Evolutionary conservation across 768 basidiomycete genomes (phyloP).

Genomic region (Psilocybe cyanescens): DNA sequence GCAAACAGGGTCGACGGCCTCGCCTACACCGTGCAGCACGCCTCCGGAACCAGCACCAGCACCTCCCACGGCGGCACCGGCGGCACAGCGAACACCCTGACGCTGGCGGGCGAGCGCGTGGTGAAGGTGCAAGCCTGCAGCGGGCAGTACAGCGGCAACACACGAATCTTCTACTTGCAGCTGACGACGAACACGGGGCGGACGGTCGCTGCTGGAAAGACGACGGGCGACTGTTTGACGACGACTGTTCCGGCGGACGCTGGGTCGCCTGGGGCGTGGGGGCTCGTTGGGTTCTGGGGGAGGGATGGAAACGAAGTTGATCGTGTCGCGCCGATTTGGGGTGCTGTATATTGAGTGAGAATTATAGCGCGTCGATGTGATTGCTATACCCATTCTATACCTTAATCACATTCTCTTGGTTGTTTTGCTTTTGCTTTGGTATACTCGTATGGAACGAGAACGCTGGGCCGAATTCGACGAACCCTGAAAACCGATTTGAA

Average conservation of each 20-base stretch:
- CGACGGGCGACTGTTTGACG: constrained; percentile 30
- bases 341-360: constrained; percentile 25
- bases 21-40: constrained; percentile 26
- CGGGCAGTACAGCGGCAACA: constrained; percentile 27
- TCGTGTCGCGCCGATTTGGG: constrained; percentile 34
- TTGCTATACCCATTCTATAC: not conserved
- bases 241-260: constrained; percentile 32
- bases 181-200: constrained; percentile 34
- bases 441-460: too few species aligned
- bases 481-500: not conserved
- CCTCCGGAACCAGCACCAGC: constrained; percentile 18
- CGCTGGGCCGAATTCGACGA: not conserved
- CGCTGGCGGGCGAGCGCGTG: constrained; percentile 30
- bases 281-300: constrained; percentile 37
- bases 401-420: not conserved
- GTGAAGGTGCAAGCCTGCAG: constrained; percentile 28
- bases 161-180: constrained; percentile 34
- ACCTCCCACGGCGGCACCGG: constrained; percentile 38
- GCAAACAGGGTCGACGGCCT: constrained; percentile 36
- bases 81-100: constrained; percentile 31
- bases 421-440: too few species aligned
- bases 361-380: not conserved
- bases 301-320: constrained; percentile 33
- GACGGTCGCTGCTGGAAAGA: constrained; percentile 29
- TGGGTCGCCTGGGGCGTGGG: constrained; percentile 30